These are phyloP conservation scores for Colletotrichum sp. DNA, from an alignment of 2,329 filamentous ascomycete genomes.

Conservation along the genomic window DNA sequence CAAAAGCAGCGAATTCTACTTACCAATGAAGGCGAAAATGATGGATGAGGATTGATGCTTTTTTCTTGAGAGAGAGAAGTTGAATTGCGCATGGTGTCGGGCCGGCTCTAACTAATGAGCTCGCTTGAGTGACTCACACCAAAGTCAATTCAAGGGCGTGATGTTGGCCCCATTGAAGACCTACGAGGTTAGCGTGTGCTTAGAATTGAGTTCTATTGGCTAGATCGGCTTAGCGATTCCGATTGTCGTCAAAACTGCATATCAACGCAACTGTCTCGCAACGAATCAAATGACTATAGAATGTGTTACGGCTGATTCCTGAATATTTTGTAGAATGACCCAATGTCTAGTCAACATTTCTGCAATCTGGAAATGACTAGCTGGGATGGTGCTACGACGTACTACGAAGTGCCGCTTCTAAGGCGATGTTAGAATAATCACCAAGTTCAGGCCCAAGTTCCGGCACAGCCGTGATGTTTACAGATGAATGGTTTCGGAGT, in stretches of 20 bases:
- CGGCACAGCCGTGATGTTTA: background rate
- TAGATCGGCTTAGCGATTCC: background rate
- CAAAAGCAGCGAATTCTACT: too few relatives aligned
- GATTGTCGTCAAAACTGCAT: background rate
- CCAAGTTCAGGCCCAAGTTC: background rate
- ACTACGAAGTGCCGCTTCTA: background rate
- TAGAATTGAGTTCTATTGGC: background rate
- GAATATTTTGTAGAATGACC: background rate
- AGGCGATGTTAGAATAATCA: background rate
- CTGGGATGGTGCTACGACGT: background rate
- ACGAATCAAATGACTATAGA: fast-evolving
- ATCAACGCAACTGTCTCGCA: background rate
- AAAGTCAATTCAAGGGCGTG: background rate
- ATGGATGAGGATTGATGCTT: background rate
- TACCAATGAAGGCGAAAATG: background rate
- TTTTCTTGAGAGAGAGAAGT: fast-evolving
- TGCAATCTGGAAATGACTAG: background rate
- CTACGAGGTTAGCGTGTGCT: background rate
- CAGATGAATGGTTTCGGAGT: background rate
- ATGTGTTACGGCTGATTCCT: background rate
- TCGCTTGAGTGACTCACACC: background rate
- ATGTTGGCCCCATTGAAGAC: background rate
- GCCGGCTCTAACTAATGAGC: background rate
- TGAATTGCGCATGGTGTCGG: background rate
- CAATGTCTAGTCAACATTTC: background rate